Conservation (phyloP, 2,329 filamentous ascomycete species). For the Nothophaeocryptopus gaeumannii region DNA sequence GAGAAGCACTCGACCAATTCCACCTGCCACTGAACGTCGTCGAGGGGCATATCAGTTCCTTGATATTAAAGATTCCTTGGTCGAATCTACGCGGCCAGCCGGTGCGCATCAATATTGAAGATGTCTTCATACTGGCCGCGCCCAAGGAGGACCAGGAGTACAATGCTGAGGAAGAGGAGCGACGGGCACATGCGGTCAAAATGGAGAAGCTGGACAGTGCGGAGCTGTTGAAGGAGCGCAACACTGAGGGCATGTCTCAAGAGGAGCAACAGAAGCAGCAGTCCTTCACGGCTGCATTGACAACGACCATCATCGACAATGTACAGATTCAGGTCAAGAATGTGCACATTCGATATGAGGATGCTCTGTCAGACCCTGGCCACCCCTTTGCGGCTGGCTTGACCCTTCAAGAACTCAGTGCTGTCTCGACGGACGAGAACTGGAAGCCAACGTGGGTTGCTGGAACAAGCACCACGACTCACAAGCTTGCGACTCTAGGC, state of each 20-base stretch:
- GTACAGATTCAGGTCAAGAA: slow-evolving; percentile 97
- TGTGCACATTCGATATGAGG: slow-evolving; percentile 96
- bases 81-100: slow-evolving; percentile 93
- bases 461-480: slow-evolving; percentile 74
- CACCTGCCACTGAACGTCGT: slow-evolving; percentile 95
- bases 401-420: slow-evolving; percentile 93
- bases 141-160: slow-evolving; percentile 95
- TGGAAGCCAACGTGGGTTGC: slow-evolving; percentile 98
- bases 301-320: slow-evolving; percentile 97
- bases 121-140: slow-evolving; percentile 92
- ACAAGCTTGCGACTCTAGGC: slow-evolving; percentile 89
- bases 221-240: slow-evolving; percentile 87
- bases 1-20: slow-evolving; percentile 94
- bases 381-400: slow-evolving; percentile 92
- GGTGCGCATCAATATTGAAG: slow-evolving; percentile 90
- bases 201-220: slow-evolving; percentile 98
- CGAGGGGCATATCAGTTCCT: slow-evolving; percentile 86
- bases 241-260: slow-evolving; percentile 84
- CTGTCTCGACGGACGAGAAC: slow-evolving; percentile 88
- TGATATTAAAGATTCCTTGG: slow-evolving; percentile 94
- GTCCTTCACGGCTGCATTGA: slow-evolving; percentile 91
- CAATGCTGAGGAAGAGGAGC: slow-evolving; percentile 87
- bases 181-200: slow-evolving; percentile 83
- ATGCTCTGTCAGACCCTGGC: slow-evolving; percentile 89
- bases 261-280: slow-evolving; percentile 98